Percentiles rank a stretch among this genome's conserved stretches.
Conservation (phyloP, 768 basidiomycete genomes). For the Cystobasidium onofrii region DNA sequence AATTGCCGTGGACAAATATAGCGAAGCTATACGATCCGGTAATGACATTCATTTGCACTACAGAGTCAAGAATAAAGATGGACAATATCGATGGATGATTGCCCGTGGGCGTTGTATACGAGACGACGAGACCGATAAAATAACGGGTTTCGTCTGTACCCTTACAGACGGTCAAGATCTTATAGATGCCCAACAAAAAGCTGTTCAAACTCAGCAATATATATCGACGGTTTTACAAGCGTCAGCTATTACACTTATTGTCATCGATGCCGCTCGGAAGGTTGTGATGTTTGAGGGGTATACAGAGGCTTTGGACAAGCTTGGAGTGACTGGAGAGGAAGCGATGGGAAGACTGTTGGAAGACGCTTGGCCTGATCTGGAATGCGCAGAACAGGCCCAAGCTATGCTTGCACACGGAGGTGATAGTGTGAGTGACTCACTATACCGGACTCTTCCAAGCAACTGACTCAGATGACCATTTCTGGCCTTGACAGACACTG, state of each 20-base stretch:
- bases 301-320: background rate
- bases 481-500: background rate
- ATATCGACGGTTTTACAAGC: constrained; percentile 12
- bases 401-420: background rate
- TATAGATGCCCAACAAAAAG: constrained; percentile 17
- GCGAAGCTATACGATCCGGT: constrained; percentile 9
- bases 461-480: no score
- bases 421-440: background rate
- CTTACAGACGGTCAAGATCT: constrained; percentile 27
- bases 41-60: constrained; percentile 14
- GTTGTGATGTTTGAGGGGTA: constrained; percentile 17
- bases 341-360: background rate
- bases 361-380: constrained; percentile 10
- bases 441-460: no score
- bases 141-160: constrained; percentile 24
- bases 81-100: constrained; percentile 24
- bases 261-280: background rate
- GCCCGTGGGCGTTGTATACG: constrained; percentile 3
- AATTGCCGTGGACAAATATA: background rate
- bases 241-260: constrained; percentile 14
- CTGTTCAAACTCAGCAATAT: constrained; percentile 18
- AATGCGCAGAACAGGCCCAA: constrained; percentile 9
- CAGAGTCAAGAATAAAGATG: constrained; percentile 7
- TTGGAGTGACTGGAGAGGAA: constrained; percentile 2
- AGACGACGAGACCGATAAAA: background rate